These are phyloP conservation scores for Grosmannia penicillata DNA, from an alignment of 2,329 filamentous ascomycete genomes.

Conservation along the genomic window DNA sequence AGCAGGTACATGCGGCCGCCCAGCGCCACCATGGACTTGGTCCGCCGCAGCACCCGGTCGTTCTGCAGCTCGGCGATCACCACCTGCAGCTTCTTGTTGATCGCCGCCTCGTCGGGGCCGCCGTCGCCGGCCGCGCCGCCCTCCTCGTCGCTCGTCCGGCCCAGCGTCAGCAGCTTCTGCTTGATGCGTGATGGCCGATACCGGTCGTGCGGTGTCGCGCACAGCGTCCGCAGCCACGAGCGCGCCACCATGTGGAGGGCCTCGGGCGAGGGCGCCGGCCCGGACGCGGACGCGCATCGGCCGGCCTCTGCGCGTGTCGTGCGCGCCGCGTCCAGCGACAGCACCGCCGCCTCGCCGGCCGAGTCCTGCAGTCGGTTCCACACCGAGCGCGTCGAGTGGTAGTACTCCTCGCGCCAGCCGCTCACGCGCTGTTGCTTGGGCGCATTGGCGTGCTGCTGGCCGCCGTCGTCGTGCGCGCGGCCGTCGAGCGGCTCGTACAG, in stretches of 20 bases:
- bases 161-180: constrained; percentile 34
- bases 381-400: constrained; percentile 35
- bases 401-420: constrained; percentile 44
- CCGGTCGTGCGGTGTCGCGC: constrained; percentile 32
- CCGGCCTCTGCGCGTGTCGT: constrained; percentile 3
- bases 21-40: constrained; percentile 39
- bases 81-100: constrained; percentile 29
- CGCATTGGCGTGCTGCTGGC: constrained; percentile 10
- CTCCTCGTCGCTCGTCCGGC: constrained; percentile 13
- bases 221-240: constrained; percentile 42
- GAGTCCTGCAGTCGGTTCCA: constrained; percentile 42
- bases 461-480: background rate
- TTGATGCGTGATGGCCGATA: constrained; percentile 34
- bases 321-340: constrained; percentile 13
- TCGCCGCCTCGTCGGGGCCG: constrained; percentile 18
- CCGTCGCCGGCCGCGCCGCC: background rate
- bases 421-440: background rate
- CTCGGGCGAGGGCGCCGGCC: too few species aligned
- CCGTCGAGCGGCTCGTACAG: constrained; percentile 22
- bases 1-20: constrained; percentile 49
- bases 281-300: too few species aligned
- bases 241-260: constrained; percentile 6
- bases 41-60: constrained; percentile 41
- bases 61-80: constrained; percentile 33
- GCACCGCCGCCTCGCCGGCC: constrained; percentile 30